These are phyloP conservation scores for Penicillium macrosclerotiorum DNA, from an alignment of 495 filamentous ascomycete genomes.

Conservation along the genomic window DNA sequence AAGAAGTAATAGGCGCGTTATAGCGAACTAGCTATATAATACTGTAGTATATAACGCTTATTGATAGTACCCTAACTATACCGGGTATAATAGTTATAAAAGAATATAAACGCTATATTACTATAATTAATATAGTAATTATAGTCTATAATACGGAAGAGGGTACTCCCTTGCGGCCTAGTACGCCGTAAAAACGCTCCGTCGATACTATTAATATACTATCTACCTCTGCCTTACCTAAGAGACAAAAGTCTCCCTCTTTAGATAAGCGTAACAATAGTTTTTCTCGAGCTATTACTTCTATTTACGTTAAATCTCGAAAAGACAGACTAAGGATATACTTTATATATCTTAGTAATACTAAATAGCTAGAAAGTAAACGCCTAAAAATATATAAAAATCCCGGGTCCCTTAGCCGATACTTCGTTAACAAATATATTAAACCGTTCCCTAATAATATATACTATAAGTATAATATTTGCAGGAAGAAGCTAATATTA, in stretches of 20 bases:
- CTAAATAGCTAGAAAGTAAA: constrained; percentile 10
- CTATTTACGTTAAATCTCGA: constrained; percentile 18
- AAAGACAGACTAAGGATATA: constrained; percentile 20
- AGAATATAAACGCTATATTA: constrained; percentile 25
- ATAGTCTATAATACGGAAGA: constrained; percentile 30
- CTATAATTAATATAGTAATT: constrained; percentile 27
- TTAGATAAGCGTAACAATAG: constrained; percentile 10
- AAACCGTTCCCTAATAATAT: constrained; percentile 22
- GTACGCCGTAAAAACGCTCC: constrained; percentile 10
- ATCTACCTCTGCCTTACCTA: constrained; percentile 4
- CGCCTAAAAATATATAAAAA: constrained; percentile 18
- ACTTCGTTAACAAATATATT: constrained; percentile 26
- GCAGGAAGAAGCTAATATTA: constrained; percentile 15
- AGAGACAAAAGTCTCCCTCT: constrained; percentile 10
- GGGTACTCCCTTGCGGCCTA: constrained; percentile 14
- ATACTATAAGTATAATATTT: constrained; percentile 20
- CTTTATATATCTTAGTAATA: constrained; percentile 21
- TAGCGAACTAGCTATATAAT: constrained; percentile 18
- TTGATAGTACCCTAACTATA: constrained; percentile 24
- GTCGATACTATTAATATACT: constrained; percentile 7
- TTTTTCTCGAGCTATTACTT: constrained; percentile 17
- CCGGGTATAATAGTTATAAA: constrained; percentile 16
- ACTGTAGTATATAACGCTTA: constrained; percentile 24
- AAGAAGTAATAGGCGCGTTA: constrained; percentile 19
- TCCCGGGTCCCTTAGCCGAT: constrained; percentile 19